Evolutionary conservation across 192 early-diverging fungal genomes (phyloP).

Genomic region (Entophlyctis luteolus): DNA sequence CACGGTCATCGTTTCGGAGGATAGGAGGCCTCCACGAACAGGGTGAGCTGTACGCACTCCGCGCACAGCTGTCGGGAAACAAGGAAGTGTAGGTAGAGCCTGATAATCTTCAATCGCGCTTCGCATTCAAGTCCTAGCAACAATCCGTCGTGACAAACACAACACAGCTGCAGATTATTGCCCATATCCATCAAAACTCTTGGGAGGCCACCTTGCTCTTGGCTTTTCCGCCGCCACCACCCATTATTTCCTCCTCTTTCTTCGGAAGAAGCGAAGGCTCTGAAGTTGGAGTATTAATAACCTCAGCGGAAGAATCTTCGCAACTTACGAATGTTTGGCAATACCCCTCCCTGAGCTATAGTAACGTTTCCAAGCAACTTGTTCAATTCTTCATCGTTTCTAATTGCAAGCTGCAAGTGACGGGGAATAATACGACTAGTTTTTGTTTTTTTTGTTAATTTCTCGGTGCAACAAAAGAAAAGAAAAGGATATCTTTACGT

Average conservation of each 20-base stretch:
- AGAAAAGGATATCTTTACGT: neutral
- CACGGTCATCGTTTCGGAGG: no score
- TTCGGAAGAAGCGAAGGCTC: slow-evolving; percentile 23
- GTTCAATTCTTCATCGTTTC: slow-evolving; percentile 94
- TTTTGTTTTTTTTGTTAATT: neutral
- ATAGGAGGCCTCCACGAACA: no score
- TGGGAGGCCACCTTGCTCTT: neutral
- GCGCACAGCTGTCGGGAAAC: no score
- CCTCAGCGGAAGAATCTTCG: neutral
- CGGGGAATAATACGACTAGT: slow-evolving; percentile 83
- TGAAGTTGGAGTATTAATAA: neutral
- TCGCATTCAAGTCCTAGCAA: no score
- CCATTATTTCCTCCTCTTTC: slow-evolving; percentile 5
- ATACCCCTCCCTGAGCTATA: slow-evolving; percentile 90
- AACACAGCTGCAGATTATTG: no score
- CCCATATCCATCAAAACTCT: neutral
- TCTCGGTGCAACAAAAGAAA: neutral
- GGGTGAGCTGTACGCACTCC: no score
- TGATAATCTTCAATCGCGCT: no score
- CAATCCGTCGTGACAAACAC: no score
- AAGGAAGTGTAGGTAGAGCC: no score
- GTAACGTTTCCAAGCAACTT: slow-evolving; percentile 84
- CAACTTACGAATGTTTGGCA: slow-evolving; percentile 41
- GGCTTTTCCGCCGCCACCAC: neutral
- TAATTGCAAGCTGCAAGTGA: slow-evolving; percentile 90